Evolutionary conservation across 345 rosid species (phyloP).

Genomic region (Aegle marmelos): DNA sequence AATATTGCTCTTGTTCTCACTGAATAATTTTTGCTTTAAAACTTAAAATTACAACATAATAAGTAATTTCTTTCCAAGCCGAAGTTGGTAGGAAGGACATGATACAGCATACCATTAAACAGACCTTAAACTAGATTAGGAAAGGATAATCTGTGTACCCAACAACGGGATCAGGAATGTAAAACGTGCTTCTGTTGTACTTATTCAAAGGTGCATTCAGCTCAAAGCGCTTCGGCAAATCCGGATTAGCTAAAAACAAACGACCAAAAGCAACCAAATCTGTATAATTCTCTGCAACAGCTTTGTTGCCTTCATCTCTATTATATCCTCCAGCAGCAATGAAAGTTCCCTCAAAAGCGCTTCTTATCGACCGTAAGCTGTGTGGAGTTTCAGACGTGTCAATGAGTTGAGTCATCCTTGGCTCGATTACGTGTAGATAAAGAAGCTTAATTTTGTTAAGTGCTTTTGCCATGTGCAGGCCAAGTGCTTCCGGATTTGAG

Average conservation of each 20-base stretch:
- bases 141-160: too few species aligned
- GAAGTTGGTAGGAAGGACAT: too few species aligned
- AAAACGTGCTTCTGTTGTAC: constrained; percentile 6
- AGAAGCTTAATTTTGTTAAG: constrained; percentile 24
- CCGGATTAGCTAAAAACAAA: constrained; percentile 41
- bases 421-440: constrained; percentile 43
- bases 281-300: constrained; percentile 23
- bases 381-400: constrained; percentile 17
- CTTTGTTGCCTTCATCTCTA: constrained; percentile 32
- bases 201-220: constrained; percentile 33
- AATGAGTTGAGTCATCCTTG: constrained; percentile 21
- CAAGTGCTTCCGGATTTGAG: constrained; percentile 40
- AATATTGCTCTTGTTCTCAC: too few species aligned
- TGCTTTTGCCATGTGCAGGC: constrained; percentile 34
- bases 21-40: too few species aligned
- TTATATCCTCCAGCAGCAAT: constrained; percentile 40
- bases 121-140: too few species aligned
- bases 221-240: constrained; percentile 37
- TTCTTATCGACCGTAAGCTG: constrained; percentile 31
- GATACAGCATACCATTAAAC: too few species aligned
- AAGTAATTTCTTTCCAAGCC: too few species aligned
- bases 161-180: neutral
- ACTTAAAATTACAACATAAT: too few species aligned
- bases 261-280: constrained; percentile 17
- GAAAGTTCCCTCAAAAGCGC: constrained; percentile 35